phyloP scores from a whole-genome alignment of 139 green algal genomes.

The Astrephomene gubernaculifera region DNA sequence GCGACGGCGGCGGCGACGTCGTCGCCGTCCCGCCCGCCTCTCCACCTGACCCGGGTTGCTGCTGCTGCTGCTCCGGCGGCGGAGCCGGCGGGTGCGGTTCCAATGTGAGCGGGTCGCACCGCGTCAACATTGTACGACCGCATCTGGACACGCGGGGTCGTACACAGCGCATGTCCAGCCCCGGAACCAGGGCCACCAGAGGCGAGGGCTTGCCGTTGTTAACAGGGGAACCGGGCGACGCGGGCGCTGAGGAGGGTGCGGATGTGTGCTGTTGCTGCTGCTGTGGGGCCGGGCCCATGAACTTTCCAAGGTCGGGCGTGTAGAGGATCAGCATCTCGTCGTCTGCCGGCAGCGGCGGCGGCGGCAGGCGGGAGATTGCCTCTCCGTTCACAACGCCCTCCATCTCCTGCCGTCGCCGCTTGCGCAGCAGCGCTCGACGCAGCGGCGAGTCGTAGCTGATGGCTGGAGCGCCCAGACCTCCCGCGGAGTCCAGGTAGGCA shows the following conservation, averaged over 20 bases:
- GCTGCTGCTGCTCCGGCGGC: too few species aligned
- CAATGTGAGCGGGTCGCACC: constrained; percentile 44
- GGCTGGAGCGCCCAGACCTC: neutral
- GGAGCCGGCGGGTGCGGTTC: constrained; percentile 1
- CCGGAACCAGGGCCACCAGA: neutral
- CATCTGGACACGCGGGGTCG: constrained; percentile 22
- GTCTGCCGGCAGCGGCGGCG: constrained; percentile 35
- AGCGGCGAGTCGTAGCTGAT: constrained; percentile 31
- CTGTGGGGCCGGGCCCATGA: neutral
- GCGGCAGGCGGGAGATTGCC: constrained; percentile 27
- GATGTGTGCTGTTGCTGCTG: neutral
- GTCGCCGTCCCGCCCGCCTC: neutral
- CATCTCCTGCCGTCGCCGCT: constrained; percentile 43
- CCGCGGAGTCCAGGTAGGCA: constrained; percentile 14
- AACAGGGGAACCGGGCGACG: neutral
- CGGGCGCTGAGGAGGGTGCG: neutral
- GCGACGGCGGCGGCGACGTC: neutral
- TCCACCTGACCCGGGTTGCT: too few species aligned
- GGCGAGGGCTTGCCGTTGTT: neutral
- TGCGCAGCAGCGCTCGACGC: constrained; percentile 41
- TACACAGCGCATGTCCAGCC: constrained; percentile 2
- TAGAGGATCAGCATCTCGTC: constrained; percentile 33
- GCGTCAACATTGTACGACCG: constrained; percentile 35
- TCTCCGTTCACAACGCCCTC: constrained; percentile 38
- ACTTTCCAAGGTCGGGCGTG: neutral